phyloP scores from a whole-genome alignment of 2,329 filamentous ascomycete genomes.

The Alternaria brassicae region DNA sequence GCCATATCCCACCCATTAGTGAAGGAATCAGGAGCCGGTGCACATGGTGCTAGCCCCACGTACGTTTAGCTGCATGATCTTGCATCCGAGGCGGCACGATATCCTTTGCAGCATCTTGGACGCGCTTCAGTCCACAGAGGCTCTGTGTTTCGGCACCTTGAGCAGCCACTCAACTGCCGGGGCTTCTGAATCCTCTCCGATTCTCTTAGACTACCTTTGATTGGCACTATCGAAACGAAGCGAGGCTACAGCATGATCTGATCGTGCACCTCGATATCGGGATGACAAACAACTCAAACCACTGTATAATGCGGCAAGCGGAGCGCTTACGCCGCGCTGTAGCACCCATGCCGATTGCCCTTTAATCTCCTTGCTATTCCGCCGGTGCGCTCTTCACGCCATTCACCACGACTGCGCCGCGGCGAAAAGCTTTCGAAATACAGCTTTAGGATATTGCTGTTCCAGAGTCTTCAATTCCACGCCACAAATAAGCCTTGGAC shows the following conservation, averaged over 20 bases:
- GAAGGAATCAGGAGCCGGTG: neutral
- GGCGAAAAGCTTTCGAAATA: neutral
- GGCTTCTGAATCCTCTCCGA: neutral
- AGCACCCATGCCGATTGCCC: neutral
- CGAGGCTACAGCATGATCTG: neutral
- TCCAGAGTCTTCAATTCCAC: neutral
- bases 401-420: neutral
- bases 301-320: constrained; percentile 14
- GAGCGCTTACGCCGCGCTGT: constrained; percentile 3
- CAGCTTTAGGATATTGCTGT: neutral
- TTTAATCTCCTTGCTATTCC: neutral
- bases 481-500: neutral
- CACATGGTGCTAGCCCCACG: neutral
- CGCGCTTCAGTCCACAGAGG: neutral
- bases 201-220: neutral
- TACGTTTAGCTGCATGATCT: constrained; percentile 17
- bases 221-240: neutral
- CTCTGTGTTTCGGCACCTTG: neutral
- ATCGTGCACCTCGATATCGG: neutral
- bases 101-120: neutral
- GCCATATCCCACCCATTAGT: neutral
- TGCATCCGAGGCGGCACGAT: constrained; percentile 6
- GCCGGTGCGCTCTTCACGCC: neutral
- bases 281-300: neutral
- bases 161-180: neutral